Percentiles rank a stretch among this genome's conserved stretches.
Conservation (phyloP, 2,329 filamentous ascomycete species). For the Fusarium sp. region DNA sequence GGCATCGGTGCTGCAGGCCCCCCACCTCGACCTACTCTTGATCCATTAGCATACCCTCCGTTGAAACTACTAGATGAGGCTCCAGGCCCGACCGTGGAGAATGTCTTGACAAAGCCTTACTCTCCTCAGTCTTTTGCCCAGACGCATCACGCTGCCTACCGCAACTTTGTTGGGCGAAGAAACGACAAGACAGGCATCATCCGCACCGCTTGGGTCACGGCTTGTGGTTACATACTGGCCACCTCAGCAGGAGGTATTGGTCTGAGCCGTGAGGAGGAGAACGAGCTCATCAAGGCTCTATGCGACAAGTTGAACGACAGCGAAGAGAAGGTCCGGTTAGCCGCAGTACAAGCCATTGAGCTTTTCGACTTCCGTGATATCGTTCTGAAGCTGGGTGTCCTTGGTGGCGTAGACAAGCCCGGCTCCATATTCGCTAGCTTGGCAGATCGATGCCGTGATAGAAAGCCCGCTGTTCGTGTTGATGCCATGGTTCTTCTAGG, state of each 20-base stretch:
- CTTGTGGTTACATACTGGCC: slow-evolving; percentile 85
- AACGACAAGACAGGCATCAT: slow-evolving; percentile 89
- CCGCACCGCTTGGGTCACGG: slow-evolving; percentile 86
- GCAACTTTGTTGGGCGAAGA: slow-evolving; percentile 84
- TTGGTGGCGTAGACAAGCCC: slow-evolving; percentile 78
- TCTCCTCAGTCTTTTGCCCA: slow-evolving; percentile 92
- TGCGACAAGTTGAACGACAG: slow-evolving; percentile 85
- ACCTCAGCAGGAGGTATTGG: slow-evolving; percentile 93
- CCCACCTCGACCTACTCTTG: slow-evolving; percentile 76
- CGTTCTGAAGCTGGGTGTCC: slow-evolving; percentile 81
- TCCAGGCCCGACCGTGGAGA: slow-evolving; percentile 58
- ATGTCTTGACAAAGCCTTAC: slow-evolving; percentile 81
- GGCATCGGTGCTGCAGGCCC: slow-evolving; percentile 93
- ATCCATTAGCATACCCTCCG: slow-evolving; percentile 88
- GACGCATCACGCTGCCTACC: slow-evolving; percentile 80
- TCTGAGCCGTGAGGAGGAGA: slow-evolving; percentile 84
- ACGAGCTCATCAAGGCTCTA: slow-evolving; percentile 76
- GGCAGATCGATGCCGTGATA: slow-evolving; percentile 89
- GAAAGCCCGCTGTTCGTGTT: slow-evolving; percentile 81
- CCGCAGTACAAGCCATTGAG: slow-evolving; percentile 87
- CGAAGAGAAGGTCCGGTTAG: slow-evolving; percentile 90
- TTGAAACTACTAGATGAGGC: slow-evolving; percentile 70
- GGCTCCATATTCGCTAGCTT: slow-evolving; percentile 85
- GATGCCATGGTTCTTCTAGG: slow-evolving; percentile 88
- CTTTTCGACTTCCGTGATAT: slow-evolving; percentile 84